These are phyloP conservation scores for Pochonia chlamydosporia DNA, from an alignment of 2,329 filamentous ascomycete species.

Conservation along the genomic window DNA sequence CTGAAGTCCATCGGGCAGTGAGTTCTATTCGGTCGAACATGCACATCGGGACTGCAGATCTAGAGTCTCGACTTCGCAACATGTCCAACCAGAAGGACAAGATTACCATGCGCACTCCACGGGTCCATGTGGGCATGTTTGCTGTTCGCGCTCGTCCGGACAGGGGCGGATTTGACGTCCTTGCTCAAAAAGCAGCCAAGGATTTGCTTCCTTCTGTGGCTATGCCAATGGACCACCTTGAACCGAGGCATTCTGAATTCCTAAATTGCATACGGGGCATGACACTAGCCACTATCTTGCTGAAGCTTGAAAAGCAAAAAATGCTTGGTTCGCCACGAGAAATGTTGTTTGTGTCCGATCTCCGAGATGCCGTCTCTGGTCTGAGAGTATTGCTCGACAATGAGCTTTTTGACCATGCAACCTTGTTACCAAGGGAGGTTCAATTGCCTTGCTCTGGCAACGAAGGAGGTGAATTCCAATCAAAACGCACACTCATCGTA, in stretches of 20 bases:
- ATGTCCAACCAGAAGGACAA: conserved; percentile 56
- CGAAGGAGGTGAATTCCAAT: neutral
- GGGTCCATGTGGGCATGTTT: conserved; percentile 54
- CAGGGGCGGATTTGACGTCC: conserved; percentile 54
- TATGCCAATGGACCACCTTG: conserved; percentile 46
- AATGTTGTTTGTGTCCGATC: conserved; percentile 36
- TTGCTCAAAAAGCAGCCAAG: conserved; percentile 49
- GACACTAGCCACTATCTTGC: conserved; percentile 26
- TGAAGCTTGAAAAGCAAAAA: conserved; percentile 26
- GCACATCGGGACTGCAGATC: conserved; percentile 61
- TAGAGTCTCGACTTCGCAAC: conserved; percentile 54
- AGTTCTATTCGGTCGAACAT: conserved; percentile 65
- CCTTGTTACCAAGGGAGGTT: conserved; percentile 37
- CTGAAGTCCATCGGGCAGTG: conserved; percentile 60
- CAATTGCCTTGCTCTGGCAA: conserved; percentile 31
- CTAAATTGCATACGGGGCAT: conserved; percentile 43
- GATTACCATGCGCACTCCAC: conserved; percentile 41
- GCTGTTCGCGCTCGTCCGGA: conserved; percentile 47
- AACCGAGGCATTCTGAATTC: conserved; percentile 49
- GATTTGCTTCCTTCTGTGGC: conserved; percentile 57
- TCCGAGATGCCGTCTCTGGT: conserved; percentile 36
- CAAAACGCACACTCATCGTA: conserved; percentile 35
- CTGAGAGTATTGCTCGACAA: conserved; percentile 38
- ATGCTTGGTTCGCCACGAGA: conserved; percentile 31
- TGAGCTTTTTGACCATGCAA: conserved; percentile 38